Percentiles rank a stretch among this genome's conserved stretches.
Evolutionary conservation across 2,329 filamentous ascomycete species (phyloP).

Genomic region (Diaporthe sp.): DNA sequence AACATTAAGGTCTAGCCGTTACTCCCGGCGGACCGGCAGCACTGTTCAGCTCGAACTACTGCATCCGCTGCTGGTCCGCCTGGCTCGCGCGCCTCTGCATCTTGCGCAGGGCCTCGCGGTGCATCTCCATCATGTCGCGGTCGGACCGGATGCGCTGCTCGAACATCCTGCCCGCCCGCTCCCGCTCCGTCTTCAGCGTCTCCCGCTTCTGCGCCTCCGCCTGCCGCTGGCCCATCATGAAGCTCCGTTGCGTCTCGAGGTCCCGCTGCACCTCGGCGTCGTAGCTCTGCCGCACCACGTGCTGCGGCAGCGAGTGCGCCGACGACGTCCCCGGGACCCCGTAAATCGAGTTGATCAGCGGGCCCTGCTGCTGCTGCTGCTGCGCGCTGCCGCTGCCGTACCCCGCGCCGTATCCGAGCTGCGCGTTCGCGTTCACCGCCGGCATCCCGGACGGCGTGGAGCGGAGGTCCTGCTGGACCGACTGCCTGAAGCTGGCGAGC

Average conservation of each 20-base stretch:
- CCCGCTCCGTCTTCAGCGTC: constrained; percentile 69
- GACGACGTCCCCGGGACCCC: constrained; percentile 40
- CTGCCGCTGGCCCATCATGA: constrained; percentile 73
- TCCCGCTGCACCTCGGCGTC: constrained; percentile 60
- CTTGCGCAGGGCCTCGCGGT: constrained; percentile 83
- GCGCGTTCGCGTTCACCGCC: constrained; percentile 19
- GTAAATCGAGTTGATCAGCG: constrained; percentile 41
- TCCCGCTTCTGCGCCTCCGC: constrained; percentile 73
- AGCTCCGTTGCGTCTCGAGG: constrained; percentile 68
- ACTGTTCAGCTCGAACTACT: background rate
- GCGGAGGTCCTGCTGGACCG: constrained; percentile 73
- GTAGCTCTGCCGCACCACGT: constrained; percentile 48
- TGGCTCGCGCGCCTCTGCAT: constrained; percentile 73
- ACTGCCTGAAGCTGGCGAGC: constrained; percentile 77
- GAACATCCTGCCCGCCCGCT: constrained; percentile 73
- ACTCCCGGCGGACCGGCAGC: background rate
- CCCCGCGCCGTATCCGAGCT: constrained; percentile 22
- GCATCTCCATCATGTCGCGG: constrained; percentile 80
- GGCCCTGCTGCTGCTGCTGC: background rate
- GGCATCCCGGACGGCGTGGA: constrained; percentile 51
- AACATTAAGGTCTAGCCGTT: constrained; percentile 36
- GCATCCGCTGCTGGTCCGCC: constrained; percentile 18
- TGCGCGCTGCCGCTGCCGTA: constrained; percentile 44
- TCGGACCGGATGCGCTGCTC: constrained; percentile 80
- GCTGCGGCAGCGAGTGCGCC: constrained; percentile 41